Conservation (phyloP, 2,329 filamentous ascomycete genomes). For the Aureobasidium zeae region DNA sequence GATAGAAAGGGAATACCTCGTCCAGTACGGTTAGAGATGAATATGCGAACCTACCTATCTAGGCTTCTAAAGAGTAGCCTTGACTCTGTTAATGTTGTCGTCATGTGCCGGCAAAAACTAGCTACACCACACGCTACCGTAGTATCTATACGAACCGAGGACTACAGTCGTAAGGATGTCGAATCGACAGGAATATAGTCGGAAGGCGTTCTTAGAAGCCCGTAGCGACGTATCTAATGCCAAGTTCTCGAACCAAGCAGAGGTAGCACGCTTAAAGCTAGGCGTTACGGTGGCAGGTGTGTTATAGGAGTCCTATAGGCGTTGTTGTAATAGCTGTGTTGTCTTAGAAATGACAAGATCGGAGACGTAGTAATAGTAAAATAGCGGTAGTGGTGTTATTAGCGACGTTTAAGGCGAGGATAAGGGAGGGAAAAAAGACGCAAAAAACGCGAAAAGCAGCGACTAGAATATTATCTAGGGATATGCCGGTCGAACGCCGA, state of each 20-base stretch:
- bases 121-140: not conserved
- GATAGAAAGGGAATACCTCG: not conserved
- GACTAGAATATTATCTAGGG: slow-evolving; percentile 4
- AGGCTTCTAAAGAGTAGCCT: slow-evolving; percentile 9
- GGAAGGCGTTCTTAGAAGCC: not conserved
- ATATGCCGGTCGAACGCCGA: not conserved
- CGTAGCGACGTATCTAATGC: not conserved
- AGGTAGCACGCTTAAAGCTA: slow-evolving; percentile 1
- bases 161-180: not conserved
- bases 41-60: slow-evolving; percentile 3
- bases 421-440: not conserved
- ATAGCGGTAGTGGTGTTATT: not conserved
- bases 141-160: not conserved
- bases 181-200: slow-evolving; percentile 1
- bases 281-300: slow-evolving; percentile 5
- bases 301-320: not conserved
- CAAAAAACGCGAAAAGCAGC: slow-evolving; percentile 2
- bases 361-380: not conserved
- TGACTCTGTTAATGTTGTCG: not conserved
- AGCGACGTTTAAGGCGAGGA: not conserved
- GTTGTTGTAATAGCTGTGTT: not conserved
- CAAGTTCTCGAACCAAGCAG: not conserved
- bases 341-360: not conserved
- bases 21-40: slow-evolving; percentile 3
- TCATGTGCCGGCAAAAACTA: not conserved